phyloP scores from a whole-genome alignment of 805 yeast species.

The Tetrapisispora phaffii region DNA sequence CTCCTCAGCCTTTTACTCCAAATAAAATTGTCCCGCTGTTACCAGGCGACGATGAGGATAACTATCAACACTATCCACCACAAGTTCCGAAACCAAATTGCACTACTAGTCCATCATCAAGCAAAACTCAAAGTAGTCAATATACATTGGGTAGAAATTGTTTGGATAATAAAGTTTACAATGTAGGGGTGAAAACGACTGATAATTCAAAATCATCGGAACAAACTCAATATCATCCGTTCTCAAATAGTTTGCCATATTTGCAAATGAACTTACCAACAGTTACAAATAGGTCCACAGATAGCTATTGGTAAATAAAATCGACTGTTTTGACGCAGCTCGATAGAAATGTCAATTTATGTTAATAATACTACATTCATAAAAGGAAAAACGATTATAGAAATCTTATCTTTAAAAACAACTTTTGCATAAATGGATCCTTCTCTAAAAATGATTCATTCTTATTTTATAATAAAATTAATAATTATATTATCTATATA shows the following conservation, averaged over 20 bases:
- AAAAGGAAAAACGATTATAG: background rate
- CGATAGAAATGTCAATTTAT: background rate
- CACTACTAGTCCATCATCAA: background rate
- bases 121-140: background rate
- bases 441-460: background rate
- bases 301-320: slow-evolving; percentile 1
- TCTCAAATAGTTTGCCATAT: slow-evolving; percentile 7
- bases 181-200: background rate
- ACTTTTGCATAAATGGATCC: background rate
- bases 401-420: background rate
- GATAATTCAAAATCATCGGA: background rate
- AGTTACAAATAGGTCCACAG: slow-evolving; percentile 13
- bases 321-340: background rate
- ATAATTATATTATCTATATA: background rate
- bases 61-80: slow-evolving; percentile 3
- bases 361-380: background rate
- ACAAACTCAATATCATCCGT: slow-evolving; percentile 3
- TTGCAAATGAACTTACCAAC: slow-evolving; percentile 14
- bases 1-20: background rate
- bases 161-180: background rate
- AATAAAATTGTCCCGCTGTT: slow-evolving; percentile 1
- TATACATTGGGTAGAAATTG: background rate
- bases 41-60: background rate
- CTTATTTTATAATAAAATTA: background rate
- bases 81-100: slow-evolving; percentile 1